Evolutionary conservation across 306 rosid genomes (phyloP), one percentile per base, ranked within the genome.

Genomic region (Trifolium fragiferum): DNA sequence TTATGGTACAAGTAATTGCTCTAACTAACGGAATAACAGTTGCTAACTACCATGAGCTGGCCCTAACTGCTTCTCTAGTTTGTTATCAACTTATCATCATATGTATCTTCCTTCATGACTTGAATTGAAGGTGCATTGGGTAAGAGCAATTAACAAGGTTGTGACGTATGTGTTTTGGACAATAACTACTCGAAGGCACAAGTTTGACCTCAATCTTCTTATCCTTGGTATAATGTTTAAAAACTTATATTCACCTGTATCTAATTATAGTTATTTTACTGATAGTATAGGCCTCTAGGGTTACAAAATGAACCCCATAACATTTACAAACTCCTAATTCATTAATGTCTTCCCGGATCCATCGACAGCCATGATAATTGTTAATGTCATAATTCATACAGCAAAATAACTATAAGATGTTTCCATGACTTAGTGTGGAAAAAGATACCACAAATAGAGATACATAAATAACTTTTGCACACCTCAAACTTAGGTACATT

Each of bases 401-500:
- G 33, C 20, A 19, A 10, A 53, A 66, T 23, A 78, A 54, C 47
- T 5, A 78, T 14, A 69, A 40, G 76, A 74, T 23, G 43, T 50
- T 47, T 33, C 40, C 20, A 13, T 58, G 19, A 67, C n/a, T 21
- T 46, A 8, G 32, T 37, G 18, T 7, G 44, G 82, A 51, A 50
- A 78, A 65, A 12, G 51, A 25, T 21, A 47, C 14, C 69, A n/a
- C 54, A 18, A 7, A 64, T 44, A 3, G 59, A 62, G 16, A 73
- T 19, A 12, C n/a, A 82, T 2, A 33, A 54, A 76, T 68, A 76
- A 47, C 6, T 40, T 43, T 61, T 60, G 68, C 88, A 68, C 68
- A 90, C 97, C 98, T 91, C 90, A 81, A 94, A 90, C 76, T 83
- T 90, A 2, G 98, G 97, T 77, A 94, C 88, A 88, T 94, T 94